Percentiles rank a stretch among this genome's conserved stretches.
phyloP scores from a whole-genome alignment of 495 filamentous ascomycete species.

The Ramalina intermedia region DNA sequence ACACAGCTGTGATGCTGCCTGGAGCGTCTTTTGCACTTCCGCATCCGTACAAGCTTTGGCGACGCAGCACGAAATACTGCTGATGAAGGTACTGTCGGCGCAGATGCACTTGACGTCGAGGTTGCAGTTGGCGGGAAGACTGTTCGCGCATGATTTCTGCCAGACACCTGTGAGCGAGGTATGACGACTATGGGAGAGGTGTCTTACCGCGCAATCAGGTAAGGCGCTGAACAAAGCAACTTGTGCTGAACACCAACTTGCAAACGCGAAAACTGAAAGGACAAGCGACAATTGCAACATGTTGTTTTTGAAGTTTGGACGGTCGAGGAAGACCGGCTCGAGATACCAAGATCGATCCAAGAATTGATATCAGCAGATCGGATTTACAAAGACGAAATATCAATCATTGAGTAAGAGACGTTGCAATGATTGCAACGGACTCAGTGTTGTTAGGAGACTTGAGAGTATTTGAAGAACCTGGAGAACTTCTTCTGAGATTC shows the following conservation, averaged over 20 bases:
- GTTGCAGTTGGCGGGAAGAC: conserved; percentile 37
- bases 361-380: neutral
- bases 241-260: conserved; percentile 21
- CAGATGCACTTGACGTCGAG: conserved; percentile 57
- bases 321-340: neutral
- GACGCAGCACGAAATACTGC: conserved; percentile 53
- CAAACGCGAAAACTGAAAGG: conserved; percentile 17
- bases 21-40: conserved; percentile 40
- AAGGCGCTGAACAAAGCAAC: conserved; percentile 30
- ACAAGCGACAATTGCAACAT: neutral
- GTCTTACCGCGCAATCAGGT: conserved; percentile 41
- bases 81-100: conserved; percentile 40
- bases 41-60: conserved; percentile 31
- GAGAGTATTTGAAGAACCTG: too few relatives aligned
- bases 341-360: too few relatives aligned
- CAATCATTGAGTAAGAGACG: neutral
- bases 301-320: neutral
- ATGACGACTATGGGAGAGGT: neutral
- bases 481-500: too few relatives aligned
- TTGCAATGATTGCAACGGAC: neutral
- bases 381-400: neutral
- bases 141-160: conserved; percentile 40
- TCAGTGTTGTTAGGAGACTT: neutral
- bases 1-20: conserved; percentile 37
- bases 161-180: conserved; percentile 1